Evolutionary conservation across 768 basidiomycete genomes (phyloP).

Genomic region (Lentinula sp.): DNA sequence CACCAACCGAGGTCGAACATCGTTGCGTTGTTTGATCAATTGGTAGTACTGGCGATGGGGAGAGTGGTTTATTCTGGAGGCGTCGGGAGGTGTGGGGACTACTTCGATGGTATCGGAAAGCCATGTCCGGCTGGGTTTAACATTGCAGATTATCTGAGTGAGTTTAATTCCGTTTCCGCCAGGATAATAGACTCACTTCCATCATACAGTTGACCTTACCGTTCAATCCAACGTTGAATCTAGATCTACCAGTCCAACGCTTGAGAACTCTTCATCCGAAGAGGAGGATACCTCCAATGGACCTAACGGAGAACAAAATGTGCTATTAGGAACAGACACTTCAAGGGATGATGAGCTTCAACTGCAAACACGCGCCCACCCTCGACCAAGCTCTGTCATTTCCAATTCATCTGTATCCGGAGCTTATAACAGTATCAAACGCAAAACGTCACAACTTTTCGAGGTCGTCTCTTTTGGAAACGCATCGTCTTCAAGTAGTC

Average conservation of each 20-base stretch:
- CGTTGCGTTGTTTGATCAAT: constrained; percentile 90
- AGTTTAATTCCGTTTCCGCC: constrained; percentile 30
- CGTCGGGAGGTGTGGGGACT: constrained; percentile 66
- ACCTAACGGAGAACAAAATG: constrained; percentile 56
- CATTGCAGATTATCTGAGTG: constrained; percentile 94
- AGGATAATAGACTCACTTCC: constrained; percentile 2
- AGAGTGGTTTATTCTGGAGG: constrained; percentile 83
- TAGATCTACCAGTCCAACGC: constrained; percentile 36
- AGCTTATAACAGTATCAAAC: constrained; percentile 44
- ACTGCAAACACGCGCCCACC: constrained; percentile 37
- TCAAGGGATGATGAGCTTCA: constrained; percentile 30
- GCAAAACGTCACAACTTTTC: constrained; percentile 70
- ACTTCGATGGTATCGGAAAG: constrained; percentile 73
- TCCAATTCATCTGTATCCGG: constrained; percentile 25
- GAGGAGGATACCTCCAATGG: constrained; percentile 42
- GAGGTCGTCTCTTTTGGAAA: constrained; percentile 37
- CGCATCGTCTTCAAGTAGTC: constrained; percentile 21
- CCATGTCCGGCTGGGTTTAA: constrained; percentile 94
- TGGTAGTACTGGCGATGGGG: constrained; percentile 81
- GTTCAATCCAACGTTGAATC: constrained; percentile 47
- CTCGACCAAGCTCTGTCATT: constrained; percentile 32
- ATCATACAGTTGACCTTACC: constrained; percentile 59
- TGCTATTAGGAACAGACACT: neutral
- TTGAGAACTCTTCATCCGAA: constrained; percentile 26
- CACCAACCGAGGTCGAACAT: constrained; percentile 98